phyloP scores from a whole-genome alignment of 2,329 filamentous ascomycete species.

The Ascochyta fabae region DNA sequence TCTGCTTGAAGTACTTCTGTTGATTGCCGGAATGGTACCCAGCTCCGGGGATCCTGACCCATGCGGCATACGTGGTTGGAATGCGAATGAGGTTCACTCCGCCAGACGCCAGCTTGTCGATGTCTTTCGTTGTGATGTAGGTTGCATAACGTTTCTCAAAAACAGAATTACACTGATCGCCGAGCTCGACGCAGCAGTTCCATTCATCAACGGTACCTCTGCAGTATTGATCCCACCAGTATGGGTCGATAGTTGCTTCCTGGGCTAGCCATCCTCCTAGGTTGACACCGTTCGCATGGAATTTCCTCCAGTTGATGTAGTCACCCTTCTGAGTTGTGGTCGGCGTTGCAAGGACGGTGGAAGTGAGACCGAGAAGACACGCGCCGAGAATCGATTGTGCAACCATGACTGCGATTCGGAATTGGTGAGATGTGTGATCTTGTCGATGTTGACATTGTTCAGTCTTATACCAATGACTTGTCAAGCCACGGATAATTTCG shows the following conservation, averaged over 20 bases:
- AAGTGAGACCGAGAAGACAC: background rate
- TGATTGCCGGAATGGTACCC: conserved; percentile 46
- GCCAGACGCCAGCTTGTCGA: conserved; percentile 43
- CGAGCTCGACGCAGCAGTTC: conserved; percentile 41
- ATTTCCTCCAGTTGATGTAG: conserved; percentile 26
- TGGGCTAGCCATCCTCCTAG: conserved; percentile 47
- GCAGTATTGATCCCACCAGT: conserved; percentile 34
- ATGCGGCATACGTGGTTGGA: conserved; percentile 48
- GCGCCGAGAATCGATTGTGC: background rate
- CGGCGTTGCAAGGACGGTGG: conserved; percentile 1
- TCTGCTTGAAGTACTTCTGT: conserved; percentile 33
- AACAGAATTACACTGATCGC: conserved; percentile 35
- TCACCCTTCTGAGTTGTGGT: conserved; percentile 1
- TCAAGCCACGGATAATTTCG: background rate
- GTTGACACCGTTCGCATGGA: conserved; percentile 31
- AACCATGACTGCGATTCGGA: background rate
- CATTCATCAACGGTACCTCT: conserved; percentile 43
- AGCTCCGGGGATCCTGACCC: conserved; percentile 45
- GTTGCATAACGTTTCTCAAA: conserved; percentile 40
- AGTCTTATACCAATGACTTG: background rate
- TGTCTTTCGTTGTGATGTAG: conserved; percentile 38
- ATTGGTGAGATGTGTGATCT: background rate
- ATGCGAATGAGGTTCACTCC: conserved; percentile 47
- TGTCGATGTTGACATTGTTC: background rate
- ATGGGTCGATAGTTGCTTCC: conserved; percentile 37